Percentiles rank a stretch among this genome's conserved stretches.
Conservation (phyloP, 176 grass and related monocot species). For the Avena sativa region DNA sequence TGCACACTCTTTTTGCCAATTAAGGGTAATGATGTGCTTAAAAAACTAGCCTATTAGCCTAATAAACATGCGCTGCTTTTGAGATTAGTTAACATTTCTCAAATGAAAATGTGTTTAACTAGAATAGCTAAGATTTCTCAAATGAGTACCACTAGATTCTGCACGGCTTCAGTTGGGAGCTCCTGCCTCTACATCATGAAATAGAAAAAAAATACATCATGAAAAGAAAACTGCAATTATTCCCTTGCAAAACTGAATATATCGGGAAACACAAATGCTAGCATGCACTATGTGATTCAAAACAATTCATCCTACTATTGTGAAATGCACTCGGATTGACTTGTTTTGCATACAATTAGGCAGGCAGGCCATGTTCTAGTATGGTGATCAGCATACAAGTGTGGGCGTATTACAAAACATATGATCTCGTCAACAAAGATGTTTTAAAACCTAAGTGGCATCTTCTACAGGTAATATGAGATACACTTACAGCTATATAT, state of each 20-base stretch:
- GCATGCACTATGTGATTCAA: no score
- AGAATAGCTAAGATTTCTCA: background rate
- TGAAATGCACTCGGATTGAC: background rate
- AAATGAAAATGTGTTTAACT: background rate
- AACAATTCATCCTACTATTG: no score
- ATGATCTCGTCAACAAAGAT: background rate
- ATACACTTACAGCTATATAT: no score
- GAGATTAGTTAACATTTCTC: background rate
- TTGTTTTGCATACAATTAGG: background rate
- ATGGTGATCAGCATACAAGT: no score
- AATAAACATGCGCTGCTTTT: background rate
- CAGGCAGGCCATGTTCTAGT: background rate
- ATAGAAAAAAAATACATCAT: background rate
- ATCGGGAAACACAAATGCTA: background rate
- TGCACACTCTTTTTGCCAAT: background rate
- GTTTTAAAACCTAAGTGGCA: background rate
- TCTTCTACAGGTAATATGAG: background rate
- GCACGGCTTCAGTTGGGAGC: background rate
- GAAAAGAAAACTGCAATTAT: background rate
- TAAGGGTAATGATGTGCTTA: background rate
- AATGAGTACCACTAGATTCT: background rate
- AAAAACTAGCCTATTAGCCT: background rate
- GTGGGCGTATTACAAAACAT: background rate
- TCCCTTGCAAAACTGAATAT: background rate
- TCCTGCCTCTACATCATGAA: background rate